These are phyloP conservation scores for Solanum pinnatisectum DNA, from an alignment of 257 asterid species.

Conservation along the genomic window DNA sequence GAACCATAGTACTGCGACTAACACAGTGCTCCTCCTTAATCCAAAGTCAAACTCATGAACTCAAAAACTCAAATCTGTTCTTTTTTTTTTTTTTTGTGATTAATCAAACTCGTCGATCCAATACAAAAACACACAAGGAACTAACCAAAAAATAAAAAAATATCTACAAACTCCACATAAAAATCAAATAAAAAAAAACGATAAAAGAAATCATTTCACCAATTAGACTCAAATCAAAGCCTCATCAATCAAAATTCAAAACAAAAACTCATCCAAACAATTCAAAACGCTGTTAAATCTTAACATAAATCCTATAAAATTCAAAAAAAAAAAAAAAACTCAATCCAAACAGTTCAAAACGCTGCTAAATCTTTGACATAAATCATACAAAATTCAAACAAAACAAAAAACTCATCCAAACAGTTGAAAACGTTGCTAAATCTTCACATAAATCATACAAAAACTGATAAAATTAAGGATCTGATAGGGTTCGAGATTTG, in stretches of 20 bases:
- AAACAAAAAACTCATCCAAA: background rate
- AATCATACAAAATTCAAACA: background rate
- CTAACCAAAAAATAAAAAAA: background rate
- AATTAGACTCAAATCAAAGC: background rate
- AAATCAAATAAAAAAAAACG: background rate
- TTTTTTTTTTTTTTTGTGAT: background rate
- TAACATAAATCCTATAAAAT: background rate
- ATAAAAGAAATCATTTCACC: background rate
- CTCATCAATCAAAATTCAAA: background rate
- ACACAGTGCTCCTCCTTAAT: background rate
- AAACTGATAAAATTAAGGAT: background rate
- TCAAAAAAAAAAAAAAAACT: background rate
- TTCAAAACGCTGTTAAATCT: background rate
- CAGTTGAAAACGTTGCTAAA: background rate
- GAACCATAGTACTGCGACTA: background rate
- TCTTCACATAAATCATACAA: background rate
- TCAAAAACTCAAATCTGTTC: background rate
- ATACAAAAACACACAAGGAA: background rate
- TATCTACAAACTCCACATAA: background rate
- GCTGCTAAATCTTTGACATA: background rate
- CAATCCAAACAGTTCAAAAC: background rate
- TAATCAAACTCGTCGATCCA: background rate
- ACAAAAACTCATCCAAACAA: background rate
- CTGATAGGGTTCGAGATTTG: background rate
- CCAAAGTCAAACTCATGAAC: background rate